These are phyloP conservation scores for Gossypium thurberi DNA, from an alignment of 345 rosid species.

Conservation along the genomic window DNA sequence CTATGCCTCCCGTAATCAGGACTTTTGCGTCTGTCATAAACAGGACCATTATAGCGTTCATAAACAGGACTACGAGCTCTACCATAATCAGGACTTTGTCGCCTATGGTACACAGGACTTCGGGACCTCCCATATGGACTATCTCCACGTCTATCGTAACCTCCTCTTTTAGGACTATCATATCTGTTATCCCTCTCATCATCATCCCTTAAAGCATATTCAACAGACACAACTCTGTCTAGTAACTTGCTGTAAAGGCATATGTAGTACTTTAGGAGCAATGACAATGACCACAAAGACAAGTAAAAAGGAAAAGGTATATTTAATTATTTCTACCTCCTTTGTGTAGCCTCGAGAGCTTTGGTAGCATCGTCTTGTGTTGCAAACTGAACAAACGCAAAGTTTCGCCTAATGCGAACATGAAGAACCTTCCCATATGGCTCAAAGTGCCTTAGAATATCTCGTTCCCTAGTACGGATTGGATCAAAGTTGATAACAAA, in stretches of 20 bases:
- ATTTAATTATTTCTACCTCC: constrained; percentile 33
- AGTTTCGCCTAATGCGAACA: constrained; percentile 69
- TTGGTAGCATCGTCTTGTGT: constrained; percentile 79
- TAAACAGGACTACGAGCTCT: constrained; percentile 1
- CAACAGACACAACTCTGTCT: constrained; percentile 69
- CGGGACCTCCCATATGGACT: constrained; percentile 29
- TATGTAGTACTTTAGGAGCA: neutral
- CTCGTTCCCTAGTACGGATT: constrained; percentile 56
- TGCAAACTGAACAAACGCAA: constrained; percentile 79
- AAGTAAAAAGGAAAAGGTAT: too few relatives aligned
- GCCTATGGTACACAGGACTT: too few relatives aligned
- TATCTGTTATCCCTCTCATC: constrained; percentile 30
- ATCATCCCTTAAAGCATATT: constrained; percentile 44
- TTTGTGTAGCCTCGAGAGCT: constrained; percentile 69
- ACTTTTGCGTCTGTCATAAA: constrained; percentile 24
- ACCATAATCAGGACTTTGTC: constrained; percentile 7
- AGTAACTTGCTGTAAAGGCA: constrained; percentile 52
- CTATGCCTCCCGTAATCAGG: constrained; percentile 3
- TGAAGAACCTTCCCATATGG: constrained; percentile 64
- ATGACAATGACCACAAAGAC: neutral
- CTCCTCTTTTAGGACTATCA: too few relatives aligned
- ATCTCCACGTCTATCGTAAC: neutral
- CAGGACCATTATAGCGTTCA: constrained; percentile 31
- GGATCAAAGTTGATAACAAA: constrained; percentile 88
- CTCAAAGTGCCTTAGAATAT: constrained; percentile 71